Evolutionary conservation across 345 rosid genomes (phyloP), one percentile per base, ranked within the genome.

Genomic region (Eucalyptus paniculata): DNA sequence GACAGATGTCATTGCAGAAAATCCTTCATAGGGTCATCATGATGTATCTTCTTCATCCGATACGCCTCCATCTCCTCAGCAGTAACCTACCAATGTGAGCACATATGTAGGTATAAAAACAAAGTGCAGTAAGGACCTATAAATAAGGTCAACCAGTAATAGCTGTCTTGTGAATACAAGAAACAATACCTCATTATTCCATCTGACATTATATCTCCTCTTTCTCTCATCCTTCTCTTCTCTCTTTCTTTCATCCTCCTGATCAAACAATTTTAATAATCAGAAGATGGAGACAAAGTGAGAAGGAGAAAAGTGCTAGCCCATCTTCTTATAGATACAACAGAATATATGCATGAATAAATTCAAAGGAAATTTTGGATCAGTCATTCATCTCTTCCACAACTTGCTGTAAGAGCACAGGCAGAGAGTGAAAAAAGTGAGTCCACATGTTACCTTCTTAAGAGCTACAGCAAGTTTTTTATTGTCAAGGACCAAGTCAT

Each of bases 21-120:
- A 67, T 67, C 42, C 80, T 88, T 94, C 96, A 94, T 95, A 32
- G 98, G 98, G 86, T 95, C 97, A 40, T 95, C 98, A 2, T 92
- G 96, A 60, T 93, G 97, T 53, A 94, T 91, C 87, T 56, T 95
- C 94, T 94, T 95, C 96, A 96, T 94, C 90, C 98, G 92, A 89
- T 94, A 96, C 18, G 97, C 96, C 89, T 96, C 98, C 98, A 96
- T 96, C 56, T 96, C 98, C 90, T 95, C 96, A 1, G 90, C 92
- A 50, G 97, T 96, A 44, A 93, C 97, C 97, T 96, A 90, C 37
- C 69, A 60, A 60, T 28, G 69, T 60, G n/a, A 60, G 69, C 34
- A 28, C 34, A 28, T 12, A 28, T 12, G 67, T 12, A 60, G 67
- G 67, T 28, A 60, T 28, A 12, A 28, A 60, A 60, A 28, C 67